Evolutionary conservation across 169 alveolate genomes (phyloP), one percentile per base, ranked within the genome.

Genomic region (Plasmodium inui): DNA sequence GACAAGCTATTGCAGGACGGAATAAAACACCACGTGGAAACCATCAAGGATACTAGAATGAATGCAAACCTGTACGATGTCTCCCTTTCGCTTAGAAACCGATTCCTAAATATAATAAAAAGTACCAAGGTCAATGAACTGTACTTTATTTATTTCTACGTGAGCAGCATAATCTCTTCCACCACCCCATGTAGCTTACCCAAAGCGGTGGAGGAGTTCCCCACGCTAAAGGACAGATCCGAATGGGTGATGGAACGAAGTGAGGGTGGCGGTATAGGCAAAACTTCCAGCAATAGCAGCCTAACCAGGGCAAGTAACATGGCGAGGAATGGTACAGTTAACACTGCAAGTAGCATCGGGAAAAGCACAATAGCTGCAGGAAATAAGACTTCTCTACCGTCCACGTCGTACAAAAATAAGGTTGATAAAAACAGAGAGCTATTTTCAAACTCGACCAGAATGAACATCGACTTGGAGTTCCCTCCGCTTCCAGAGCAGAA

Each of bases 51-150:
- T 28, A 26, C 28, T n/a, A 89, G 84, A 55, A 19, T n/a, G n/a
- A 81, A 32, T 70, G 19, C 46, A n/a, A 91, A 82, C 17, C 19
- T 91, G 74, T 91, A 91, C 67, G 95, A 91, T 71, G 61, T 82
- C 32, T 81, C 95, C 19, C 84, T 76, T 32, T 91, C 95, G 7
- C 55, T 91, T 72, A 80, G 95, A 50, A 91, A 91, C 37, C 34
- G 95, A 70, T 91, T 91, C 26, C 26, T 82, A 61, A 91, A 91
- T 28, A 91, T 91, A 7, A 82, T 91, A 37, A 91, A 91, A 91
- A 80, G 92, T 57, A 81, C 95, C 17, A 91, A 82, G 84, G 32
- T 82, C 17, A 91, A 71, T 67, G 95, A 91, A 41, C 39, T 91
- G 19, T 82, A 82, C 17, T n/a, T 28, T 71, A 91, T 91, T 50